Evolutionary conservation across 2,329 filamentous ascomycete species (phyloP).

Genomic region (Nemania sp.): DNA sequence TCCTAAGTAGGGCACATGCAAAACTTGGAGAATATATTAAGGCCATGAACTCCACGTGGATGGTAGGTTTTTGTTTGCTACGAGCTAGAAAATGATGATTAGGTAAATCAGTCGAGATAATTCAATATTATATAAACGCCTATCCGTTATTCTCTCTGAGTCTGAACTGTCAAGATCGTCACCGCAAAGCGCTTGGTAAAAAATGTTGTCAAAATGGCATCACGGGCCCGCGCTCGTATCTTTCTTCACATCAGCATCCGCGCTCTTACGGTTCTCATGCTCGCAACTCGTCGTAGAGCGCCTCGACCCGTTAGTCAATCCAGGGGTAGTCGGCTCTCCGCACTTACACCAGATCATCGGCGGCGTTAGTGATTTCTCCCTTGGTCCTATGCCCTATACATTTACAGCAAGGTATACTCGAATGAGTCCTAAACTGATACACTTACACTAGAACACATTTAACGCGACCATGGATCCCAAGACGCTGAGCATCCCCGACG

Average conservation of each 20-base stretch:
- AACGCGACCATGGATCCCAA: constrained; percentile 48
- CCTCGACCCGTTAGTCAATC: constrained; percentile 44
- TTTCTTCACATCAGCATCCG: constrained; percentile 13
- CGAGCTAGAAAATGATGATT: not conserved
- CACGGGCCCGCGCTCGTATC: constrained; percentile 17
- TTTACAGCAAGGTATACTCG: too few relatives aligned
- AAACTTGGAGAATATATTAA: not conserved
- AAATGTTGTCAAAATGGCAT: constrained; percentile 26
- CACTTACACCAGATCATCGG: constrained; percentile 49
- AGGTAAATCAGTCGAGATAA: constrained; percentile 3
- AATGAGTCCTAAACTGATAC: not conserved
- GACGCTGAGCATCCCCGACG: constrained; percentile 45
- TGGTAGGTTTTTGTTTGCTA: not conserved
- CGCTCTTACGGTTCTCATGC: constrained; percentile 54
- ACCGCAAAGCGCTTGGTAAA: not conserved
- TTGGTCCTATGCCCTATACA: not conserved
- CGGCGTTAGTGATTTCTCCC: constrained; percentile 37
- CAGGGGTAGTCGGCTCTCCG: constrained; percentile 43
- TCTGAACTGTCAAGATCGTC: too few relatives aligned
- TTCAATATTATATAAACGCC: too few relatives aligned
- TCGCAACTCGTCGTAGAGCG: constrained; percentile 45
- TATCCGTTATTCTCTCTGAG: too few relatives aligned
- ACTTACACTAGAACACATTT: constrained; percentile 47
- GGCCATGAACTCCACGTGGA: not conserved
- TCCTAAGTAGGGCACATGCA: not conserved